Evolutionary conservation across 2,329 filamentous ascomycete genomes (phyloP), one percentile per base, ranked within the genome.

Genomic region (Pseudogymnoascus destructans): DNA sequence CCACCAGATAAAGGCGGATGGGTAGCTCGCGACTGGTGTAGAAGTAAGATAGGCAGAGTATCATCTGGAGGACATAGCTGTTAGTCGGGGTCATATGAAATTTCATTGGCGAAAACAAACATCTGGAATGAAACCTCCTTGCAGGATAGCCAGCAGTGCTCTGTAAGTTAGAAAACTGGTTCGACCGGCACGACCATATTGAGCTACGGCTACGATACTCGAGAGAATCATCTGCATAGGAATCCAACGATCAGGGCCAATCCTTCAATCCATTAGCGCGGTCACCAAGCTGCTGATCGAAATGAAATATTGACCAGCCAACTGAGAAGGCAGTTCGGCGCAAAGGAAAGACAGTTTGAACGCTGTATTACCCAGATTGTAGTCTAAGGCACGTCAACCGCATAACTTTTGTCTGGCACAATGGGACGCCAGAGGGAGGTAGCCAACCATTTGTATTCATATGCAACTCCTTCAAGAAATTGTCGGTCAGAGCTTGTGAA

Each of bases 261-360:
- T 62, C 64, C 42, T 74, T 75, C 66, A 83, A 84, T 52, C 73
- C 75, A 17, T 83, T 64, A 5, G 84, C 72, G 63, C 82, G 79
- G 0, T 79, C 82, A 0, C 80, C 80, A 1, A 84, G 69, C 63
- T 84, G 80, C 0, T 79, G 78, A 5, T 73, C 67, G 1, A 82
- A 67, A 61, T 81, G 81, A 0, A 73, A 72, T 3, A 79, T 65
- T 80, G 10, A 27, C 42, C 61, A 82, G 67, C 58, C 10, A 67
- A 61, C 64, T 85, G 80, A 0, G 79, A 83, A 0, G 82, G 82
- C 0, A 85, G 71, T 65, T 84, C 80, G 0, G 79, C 75, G 15
- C 57, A 63, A 9, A 69, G 49, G 17, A 67, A 67, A 1, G 64
- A 42, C 1, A 66, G 23, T 35, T 64, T 71, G 62, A 80, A 82